Base-by-base conservation (phyloP, 1,284 basidiomycete species). In the Boletus calvinii region DNA sequence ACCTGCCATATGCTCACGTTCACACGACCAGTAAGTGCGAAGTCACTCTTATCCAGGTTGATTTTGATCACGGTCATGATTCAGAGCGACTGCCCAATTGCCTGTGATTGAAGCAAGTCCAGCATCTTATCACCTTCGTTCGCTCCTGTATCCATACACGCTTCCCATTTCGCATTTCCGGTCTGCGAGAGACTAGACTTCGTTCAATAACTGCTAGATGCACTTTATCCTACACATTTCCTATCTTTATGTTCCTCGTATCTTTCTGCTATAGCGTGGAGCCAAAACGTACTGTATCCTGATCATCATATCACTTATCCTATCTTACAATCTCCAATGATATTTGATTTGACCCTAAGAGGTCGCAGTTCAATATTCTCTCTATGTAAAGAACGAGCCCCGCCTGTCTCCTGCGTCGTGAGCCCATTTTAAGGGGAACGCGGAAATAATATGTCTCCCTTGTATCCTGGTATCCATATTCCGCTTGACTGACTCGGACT, bases 1-100 rank as follows among this genome's bases (percentile, higher is more conserved):
- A 84, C 84, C 34, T 88, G 85, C 59, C 86, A 89, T 59, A 87
- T 89, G 85, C 74, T 88, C 53, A 81, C 81, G 13, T 84, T 84
- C 62, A 79, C 77, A 59, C 77, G 82, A 46, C 74, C 76, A 54
- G 80, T 83, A 36, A 65, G 81, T 71, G 2, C 17, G 8, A 41
- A 11, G 24, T 42, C 32, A 24, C 24, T 38, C 29, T 43, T 18
- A 10, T 17, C 6, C 2, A 22, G 15, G 22, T 30, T 17, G n/a
- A 22, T 46, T 35, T 32, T 64, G 30, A 62, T 29, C 11, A 7
- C 11, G 20, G 13, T 24, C 24, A n/a, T 42, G 13, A 40, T 48
- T 12, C 46, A 68, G 66, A 68, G 57, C 46, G 66, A 72, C 48
- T 65, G 55, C 35, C 66, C 66, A 4, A n/a, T 53, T 17, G n/a